These are phyloP conservation scores for Knoxdaviesia capensis DNA, from an alignment of 2,329 filamentous ascomycete genomes.

Conservation along the genomic window DNA sequence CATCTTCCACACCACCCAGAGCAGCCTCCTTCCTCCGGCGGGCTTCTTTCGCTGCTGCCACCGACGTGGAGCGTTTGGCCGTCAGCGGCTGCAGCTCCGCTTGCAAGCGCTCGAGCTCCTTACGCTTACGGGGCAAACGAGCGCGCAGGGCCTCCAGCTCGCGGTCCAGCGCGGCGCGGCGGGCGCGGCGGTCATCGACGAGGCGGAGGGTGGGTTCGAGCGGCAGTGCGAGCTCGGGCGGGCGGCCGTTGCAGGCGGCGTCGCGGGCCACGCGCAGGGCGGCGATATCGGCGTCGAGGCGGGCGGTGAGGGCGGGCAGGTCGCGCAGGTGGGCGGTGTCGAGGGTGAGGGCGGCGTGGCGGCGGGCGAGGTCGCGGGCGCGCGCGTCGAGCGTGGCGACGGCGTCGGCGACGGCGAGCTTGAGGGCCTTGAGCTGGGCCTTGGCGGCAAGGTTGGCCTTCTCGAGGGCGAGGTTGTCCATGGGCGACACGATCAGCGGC, in stretches of 20 bases:
- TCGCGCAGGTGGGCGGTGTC: slow-evolving; percentile 28
- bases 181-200: slow-evolving; percentile 27
- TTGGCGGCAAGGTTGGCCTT: slow-evolving; percentile 49
- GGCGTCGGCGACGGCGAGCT: slow-evolving; percentile 56
- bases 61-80: slow-evolving; percentile 41
- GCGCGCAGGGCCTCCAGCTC: slow-evolving; percentile 42
- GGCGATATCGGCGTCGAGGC: slow-evolving; percentile 26
- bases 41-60: slow-evolving; percentile 50
- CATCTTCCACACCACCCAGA: slow-evolving; percentile 45
- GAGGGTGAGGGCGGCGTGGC: slow-evolving; percentile 27
- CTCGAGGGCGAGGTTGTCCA: slow-evolving; percentile 67
- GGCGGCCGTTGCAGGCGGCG: slow-evolving; percentile 7
- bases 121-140: slow-evolving; percentile 42
- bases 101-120: slow-evolving; percentile 45
- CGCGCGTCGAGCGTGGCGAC: slow-evolving; percentile 50
- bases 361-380: slow-evolving; percentile 34
- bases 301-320: slow-evolving; percentile 27
- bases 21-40: slow-evolving; percentile 45
- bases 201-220: slow-evolving; percentile 34
- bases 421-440: slow-evolving; percentile 56
- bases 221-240: slow-evolving; percentile 27
- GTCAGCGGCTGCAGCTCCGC: slow-evolving; percentile 51
- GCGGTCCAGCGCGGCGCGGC: slow-evolving; percentile 35
- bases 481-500: slow-evolving; percentile 61
- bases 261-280: slow-evolving; percentile 22